Base-by-base conservation (phyloP, 176 grass and related monocot genomes). In the Aegilops tauschii region DNA sequence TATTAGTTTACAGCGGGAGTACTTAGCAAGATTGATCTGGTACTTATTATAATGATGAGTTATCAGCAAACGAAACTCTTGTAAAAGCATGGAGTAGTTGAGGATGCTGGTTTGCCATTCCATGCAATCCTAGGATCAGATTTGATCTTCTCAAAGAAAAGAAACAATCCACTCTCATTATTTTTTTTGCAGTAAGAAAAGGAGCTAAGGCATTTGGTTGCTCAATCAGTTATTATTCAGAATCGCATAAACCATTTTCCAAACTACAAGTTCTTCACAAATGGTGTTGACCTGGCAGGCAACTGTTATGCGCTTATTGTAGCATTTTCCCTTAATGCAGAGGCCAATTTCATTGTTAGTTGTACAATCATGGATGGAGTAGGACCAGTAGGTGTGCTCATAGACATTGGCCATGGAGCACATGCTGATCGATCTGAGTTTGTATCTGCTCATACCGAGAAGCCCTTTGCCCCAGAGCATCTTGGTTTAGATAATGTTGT, bases 191-290 rank as follows among this genome's bases (percentile, higher is more conserved):
- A 95, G 96, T 98, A 88, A 92, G 92, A 31, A 91, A 94, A 84
- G 72, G 96, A 83, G 90, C 92, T 11, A 86, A 96, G 83, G 92
- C 88, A 82, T 94, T 98, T 65, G 90, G 61, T 63, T 96, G 96
- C 11, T 81, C 93, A 6, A 90, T 98, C 77, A 92, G 90, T 83
- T 96, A 96, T 61, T 69, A 88, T 62, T 96, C 44, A 12, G 12
- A 3, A 47, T 47, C 44, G 13, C 44, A 47, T 0, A 47, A 47
- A 78, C 79, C 92, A 4, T 49, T 82, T 67, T 67, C 84, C 86
- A 79, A 88, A 92, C 20, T 96, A 96, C 82, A 92, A 85, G 35
- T 96, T 94, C 73, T 90, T 86, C 18, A 14, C 84, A 5, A 89
- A 73, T 40, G 88, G 81, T 65, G 80, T 94, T 31, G 92, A 95